Evolutionary conservation across 2,329 filamentous ascomycete species (phyloP), one percentile per base, ranked within the genome.

Genomic region (Chaetomium olivaceum): DNA sequence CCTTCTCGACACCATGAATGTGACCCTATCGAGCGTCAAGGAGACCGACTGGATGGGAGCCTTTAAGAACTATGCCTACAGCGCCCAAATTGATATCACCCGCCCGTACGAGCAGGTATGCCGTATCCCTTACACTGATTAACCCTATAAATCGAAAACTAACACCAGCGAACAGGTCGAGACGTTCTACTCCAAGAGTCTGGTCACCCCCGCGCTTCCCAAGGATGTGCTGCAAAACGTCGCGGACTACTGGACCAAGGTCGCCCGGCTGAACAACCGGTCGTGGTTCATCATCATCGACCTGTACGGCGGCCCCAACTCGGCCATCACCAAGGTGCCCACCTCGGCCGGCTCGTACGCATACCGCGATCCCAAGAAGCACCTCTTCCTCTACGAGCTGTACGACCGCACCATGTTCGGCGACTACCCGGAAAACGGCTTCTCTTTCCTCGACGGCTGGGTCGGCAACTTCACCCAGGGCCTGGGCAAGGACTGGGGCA

Each of bases 371-470:
- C 65, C 67, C 19, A 52, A 64, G 23, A 76, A 80, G 61, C 79
- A 81, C 71, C 77, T 85, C 21, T 78, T 83, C 1, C 79, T 86
- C 2, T 83, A 80, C 58, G 81, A 86, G 71, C 79, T 84, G 62
- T 79, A 80, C 23, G 82, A 85, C 69, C 72, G 78, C 0, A 75
- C 73, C 1, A 66, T 21, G 5, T 21, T 19, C 8, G 68, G 71
- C 12, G 54, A 71, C 0, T 82, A 81, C 63, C 75, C 74, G 9
- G 67, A 73, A 21, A 76, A 75, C 59, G 79, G 78, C 12, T 75
- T 78, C 29, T 61, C 68, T 36, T 80, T 79, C 59, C 73, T 82
- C 46, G 76, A 81, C 43, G 77, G 77, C 59, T 78, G 81, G 72
- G 78, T 80, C 67, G 74, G 77, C 61, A 59, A 68, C n/a, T 73